These are phyloP conservation scores for Aspergillus cavernicola DNA, from an alignment of 495 filamentous ascomycete species.

Conservation along the genomic window DNA sequence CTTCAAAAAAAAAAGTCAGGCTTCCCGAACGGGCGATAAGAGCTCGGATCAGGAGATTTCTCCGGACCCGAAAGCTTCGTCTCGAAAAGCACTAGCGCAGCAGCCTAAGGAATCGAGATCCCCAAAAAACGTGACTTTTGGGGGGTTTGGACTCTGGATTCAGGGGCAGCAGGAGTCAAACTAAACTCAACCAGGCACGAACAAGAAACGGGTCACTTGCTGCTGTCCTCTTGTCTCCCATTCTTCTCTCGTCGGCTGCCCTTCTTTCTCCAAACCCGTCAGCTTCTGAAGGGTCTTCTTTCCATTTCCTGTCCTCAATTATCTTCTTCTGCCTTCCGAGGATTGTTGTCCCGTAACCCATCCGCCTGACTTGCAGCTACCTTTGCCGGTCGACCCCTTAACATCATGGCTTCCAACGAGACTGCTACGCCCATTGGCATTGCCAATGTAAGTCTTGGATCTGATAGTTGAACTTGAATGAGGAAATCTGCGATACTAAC, in stretches of 20 bases:
- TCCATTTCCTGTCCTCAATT: neutral
- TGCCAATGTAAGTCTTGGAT: slow-evolving; percentile 71
- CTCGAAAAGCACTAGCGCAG: slow-evolving; percentile 14
- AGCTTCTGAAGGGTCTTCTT: slow-evolving; percentile 19
- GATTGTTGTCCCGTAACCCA: slow-evolving; percentile 16
- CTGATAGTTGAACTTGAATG: neutral
- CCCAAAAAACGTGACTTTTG: slow-evolving; percentile 6
- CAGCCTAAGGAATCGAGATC: slow-evolving; percentile 9
- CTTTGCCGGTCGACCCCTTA: slow-evolving; percentile 24
- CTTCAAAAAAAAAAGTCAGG: slow-evolving; percentile 21
- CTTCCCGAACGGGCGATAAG: slow-evolving; percentile 25
- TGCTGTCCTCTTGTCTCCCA: slow-evolving; percentile 9
- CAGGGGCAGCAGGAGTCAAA: slow-evolving; percentile 25
- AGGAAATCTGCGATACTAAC: neutral
- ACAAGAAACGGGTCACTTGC: slow-evolving; percentile 12
- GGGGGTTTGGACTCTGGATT: slow-evolving; percentile 14
- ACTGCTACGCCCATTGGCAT: slow-evolving; percentile 96
- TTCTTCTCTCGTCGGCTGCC: slow-evolving; percentile 5
- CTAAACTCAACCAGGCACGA: slow-evolving; percentile 16
- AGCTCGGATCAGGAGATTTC: slow-evolving; percentile 21
- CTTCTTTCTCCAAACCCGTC: slow-evolving; percentile 15
- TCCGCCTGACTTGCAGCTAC: slow-evolving; percentile 15
- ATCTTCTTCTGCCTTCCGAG: neutral
- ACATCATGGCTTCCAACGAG: slow-evolving; percentile 74
- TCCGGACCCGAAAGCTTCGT: slow-evolving; percentile 22